These are phyloP conservation scores for Boletus edulis DNA, from an alignment of 768 basidiomycete species.

Conservation along the genomic window DNA sequence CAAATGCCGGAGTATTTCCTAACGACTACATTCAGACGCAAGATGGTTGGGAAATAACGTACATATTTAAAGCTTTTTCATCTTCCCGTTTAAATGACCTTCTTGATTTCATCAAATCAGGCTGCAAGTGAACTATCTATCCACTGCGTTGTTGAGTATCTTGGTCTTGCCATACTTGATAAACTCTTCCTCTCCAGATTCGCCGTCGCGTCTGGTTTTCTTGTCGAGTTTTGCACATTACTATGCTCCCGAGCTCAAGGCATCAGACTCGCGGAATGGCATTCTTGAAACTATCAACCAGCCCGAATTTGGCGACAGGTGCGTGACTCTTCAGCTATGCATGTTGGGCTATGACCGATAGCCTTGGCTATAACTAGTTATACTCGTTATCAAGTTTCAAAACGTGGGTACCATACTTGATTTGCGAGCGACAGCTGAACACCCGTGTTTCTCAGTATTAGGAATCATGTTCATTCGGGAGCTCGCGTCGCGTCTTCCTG, in stretches of 20 bases:
- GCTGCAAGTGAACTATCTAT: conserved; percentile 36
- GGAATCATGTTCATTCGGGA: conserved; percentile 34
- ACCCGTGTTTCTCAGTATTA: conserved; percentile 20
- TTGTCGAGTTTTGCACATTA: conserved; percentile 32
- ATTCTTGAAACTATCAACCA: conserved; percentile 27
- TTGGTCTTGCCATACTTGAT: conserved; percentile 35
- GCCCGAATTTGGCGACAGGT: conserved; percentile 22
- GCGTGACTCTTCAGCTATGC: conserved; percentile 1
- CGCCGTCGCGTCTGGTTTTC: conserved; percentile 29
- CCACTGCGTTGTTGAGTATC: conserved; percentile 32
- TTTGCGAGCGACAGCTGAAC: background rate
- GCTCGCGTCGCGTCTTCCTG: conserved; percentile 28
- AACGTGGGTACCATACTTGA: conserved; percentile 18
- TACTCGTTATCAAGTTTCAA: conserved; percentile 23
- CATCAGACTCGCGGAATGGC: conserved; percentile 2
- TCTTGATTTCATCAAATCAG: conserved; percentile 14
- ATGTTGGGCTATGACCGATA: background rate
- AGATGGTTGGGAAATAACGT: conserved; percentile 52
- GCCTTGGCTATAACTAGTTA: background rate
- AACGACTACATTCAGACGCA: conserved; percentile 27
- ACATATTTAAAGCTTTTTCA: conserved; percentile 27
- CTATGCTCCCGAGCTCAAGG: conserved; percentile 1
- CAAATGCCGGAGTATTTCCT: conserved; percentile 27
- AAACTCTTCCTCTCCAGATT: conserved; percentile 17
- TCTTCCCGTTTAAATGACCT: background rate